These are phyloP conservation scores for Salvia hispanica DNA, from an alignment of 257 asterid species.

Conservation along the genomic window DNA sequence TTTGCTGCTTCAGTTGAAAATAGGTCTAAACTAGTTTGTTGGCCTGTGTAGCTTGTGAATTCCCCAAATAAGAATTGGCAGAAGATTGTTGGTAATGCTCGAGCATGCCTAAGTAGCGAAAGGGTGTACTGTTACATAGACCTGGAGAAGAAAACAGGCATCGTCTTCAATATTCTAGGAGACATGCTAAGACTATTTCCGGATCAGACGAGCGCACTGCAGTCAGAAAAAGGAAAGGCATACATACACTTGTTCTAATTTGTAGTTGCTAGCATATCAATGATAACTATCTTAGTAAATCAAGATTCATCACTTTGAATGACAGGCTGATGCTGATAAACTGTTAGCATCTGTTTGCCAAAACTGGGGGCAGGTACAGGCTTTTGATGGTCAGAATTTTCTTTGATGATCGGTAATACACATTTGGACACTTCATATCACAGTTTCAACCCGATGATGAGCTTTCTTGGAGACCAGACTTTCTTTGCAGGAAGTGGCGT, in stretches of 20 bases:
- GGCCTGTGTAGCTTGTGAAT: conserved; percentile 38
- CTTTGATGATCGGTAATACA: background rate
- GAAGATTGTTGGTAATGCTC: conserved; percentile 48
- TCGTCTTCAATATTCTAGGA: conserved; percentile 53
- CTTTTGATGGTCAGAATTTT: conserved; percentile 34
- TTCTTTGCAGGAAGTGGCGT: too few relatives aligned
- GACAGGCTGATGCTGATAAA: conserved; percentile 42
- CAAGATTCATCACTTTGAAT: conserved; percentile 3
- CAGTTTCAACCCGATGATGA: conserved; percentile 2
- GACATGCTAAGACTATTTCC: conserved; percentile 31
- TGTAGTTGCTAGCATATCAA: background rate
- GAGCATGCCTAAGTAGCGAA: conserved; percentile 36
- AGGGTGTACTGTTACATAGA: conserved; percentile 36
- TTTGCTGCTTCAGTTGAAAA: too few relatives aligned
- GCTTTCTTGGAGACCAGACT: conserved; percentile 1
- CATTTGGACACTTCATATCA: background rate
- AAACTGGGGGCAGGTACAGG: conserved; percentile 30
- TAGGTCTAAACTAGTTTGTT: background rate
- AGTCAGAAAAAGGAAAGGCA: conserved; percentile 50
- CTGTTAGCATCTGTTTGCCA: conserved; percentile 41
- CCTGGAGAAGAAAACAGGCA: conserved; percentile 22
- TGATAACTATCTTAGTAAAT: background rate
- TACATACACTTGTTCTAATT: conserved; percentile 15
- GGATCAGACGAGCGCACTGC: conserved; percentile 24
- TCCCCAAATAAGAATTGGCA: conserved; percentile 39